A percentile compares a stretch with the other conserved stretches of the same genome.
Conservation (phyloP, 2,329 filamentous ascomycete genomes). For the Nemania sp. region DNA sequence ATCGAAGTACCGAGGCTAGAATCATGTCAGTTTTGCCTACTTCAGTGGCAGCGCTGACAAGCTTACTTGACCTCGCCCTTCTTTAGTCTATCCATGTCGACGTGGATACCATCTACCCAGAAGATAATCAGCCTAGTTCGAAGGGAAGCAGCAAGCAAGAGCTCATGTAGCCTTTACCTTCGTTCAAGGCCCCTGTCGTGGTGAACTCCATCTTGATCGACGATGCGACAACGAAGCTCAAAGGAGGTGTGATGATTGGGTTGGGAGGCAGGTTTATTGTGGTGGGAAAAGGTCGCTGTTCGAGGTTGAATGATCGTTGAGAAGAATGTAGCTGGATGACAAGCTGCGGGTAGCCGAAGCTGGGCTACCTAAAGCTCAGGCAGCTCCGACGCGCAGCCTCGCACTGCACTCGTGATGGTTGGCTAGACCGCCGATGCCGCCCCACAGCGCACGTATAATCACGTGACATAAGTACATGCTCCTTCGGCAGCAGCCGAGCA, state of each 20-base stretch:
- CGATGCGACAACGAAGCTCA: neutral
- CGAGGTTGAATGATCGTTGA: neutral
- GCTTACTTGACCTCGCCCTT: slow-evolving; percentile 98
- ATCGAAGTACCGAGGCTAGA: slow-evolving; percentile 92
- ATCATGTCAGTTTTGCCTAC: slow-evolving; percentile 29
- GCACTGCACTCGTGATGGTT: slow-evolving; percentile 11
- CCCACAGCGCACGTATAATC: slow-evolving; percentile 9
- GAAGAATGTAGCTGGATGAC: neutral
- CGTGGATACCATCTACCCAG: slow-evolving; percentile 88
- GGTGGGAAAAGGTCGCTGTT: neutral
- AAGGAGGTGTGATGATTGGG: neutral
- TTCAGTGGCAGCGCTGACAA: slow-evolving; percentile 31
- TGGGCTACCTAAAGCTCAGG: slow-evolving; percentile 31
- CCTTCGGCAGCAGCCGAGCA: too few species aligned
- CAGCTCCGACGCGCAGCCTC: slow-evolving; percentile 40
- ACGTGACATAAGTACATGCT: slow-evolving; percentile 7
- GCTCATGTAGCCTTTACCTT: slow-evolving; percentile 52
- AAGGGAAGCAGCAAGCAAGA: slow-evolving; percentile 27
- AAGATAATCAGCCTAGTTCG: slow-evolving; percentile 30
- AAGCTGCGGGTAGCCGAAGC: slow-evolving; percentile 14
- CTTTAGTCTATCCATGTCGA: slow-evolving; percentile 99
- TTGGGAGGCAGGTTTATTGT: slow-evolving; percentile 15
- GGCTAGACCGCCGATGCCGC: slow-evolving; percentile 14
- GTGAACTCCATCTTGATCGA: slow-evolving; percentile 62
- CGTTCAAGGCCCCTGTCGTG: slow-evolving; percentile 63